A percentile compares a stretch with the other conserved stretches of the same genome.
phyloP scores from a whole-genome alignment of 495 filamentous ascomycete genomes.

The Chaetomium fimeti region DNA sequence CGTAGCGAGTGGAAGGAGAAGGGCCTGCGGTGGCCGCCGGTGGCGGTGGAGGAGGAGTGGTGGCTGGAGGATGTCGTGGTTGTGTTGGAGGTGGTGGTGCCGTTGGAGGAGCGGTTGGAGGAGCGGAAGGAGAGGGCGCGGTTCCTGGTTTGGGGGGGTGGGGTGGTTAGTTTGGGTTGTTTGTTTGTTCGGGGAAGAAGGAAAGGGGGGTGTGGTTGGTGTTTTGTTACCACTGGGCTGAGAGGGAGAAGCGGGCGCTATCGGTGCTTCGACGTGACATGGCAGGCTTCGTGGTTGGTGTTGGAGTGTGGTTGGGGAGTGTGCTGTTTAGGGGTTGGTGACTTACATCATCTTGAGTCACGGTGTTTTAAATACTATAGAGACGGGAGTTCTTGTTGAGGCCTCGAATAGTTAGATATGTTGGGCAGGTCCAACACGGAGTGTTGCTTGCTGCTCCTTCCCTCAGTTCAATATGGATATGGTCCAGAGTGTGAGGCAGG shows the following conservation, averaged over 20 bases:
- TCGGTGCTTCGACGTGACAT: slow-evolving; percentile 35
- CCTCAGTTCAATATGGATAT: background rate
- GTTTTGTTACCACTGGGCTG: slow-evolving; percentile 28
- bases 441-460: background rate
- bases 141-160: slow-evolving; percentile 46
- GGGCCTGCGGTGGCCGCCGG: slow-evolving; percentile 48
- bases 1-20: slow-evolving; percentile 84
- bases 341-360: slow-evolving; percentile 8
- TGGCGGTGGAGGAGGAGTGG: slow-evolving; percentile 33
- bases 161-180: slow-evolving; percentile 9
- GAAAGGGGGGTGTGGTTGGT: background rate
- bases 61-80: slow-evolving; percentile 41
- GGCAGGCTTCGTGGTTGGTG: slow-evolving; percentile 9
- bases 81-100: slow-evolving; percentile 36
- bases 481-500: background rate
- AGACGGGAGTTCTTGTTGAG: background rate
- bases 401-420: background rate
- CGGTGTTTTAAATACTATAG: background rate
- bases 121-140: slow-evolving; percentile 53
- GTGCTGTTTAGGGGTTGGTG: background rate
- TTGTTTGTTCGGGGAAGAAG: background rate
- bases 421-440: background rate
- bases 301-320: slow-evolving; percentile 23
- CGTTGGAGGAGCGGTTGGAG: slow-evolving; percentile 27
- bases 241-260: slow-evolving; percentile 26